Evolutionary conservation across 495 filamentous ascomycete species (phyloP).

Genomic region (Podospora comata): DNA sequence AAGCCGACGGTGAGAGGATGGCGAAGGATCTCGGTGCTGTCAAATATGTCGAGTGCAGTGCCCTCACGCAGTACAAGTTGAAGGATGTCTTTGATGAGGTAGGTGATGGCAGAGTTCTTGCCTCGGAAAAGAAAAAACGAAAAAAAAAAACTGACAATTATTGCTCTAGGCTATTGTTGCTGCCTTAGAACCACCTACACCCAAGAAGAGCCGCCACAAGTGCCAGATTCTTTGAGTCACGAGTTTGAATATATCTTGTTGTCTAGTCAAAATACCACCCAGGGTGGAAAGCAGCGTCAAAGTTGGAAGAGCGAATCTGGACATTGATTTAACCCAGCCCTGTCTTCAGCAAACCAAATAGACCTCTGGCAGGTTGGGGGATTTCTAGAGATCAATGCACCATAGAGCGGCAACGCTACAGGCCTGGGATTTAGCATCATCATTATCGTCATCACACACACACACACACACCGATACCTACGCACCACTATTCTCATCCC

Average conservation of each 20-base stretch:
- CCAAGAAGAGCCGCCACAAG: constrained; percentile 59
- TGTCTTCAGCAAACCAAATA: constrained; percentile 6
- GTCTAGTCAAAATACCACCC: not conserved
- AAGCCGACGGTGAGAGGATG: constrained; percentile 92
- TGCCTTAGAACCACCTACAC: constrained; percentile 76
- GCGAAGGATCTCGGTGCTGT: constrained; percentile 93
- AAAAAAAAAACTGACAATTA: not conserved
- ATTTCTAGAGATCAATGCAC: constrained; percentile 11
- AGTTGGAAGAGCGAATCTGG: constrained; percentile 13
- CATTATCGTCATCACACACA: not conserved
- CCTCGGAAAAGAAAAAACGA: not conserved
- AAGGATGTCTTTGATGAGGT: constrained; percentile 99
- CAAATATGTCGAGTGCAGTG: constrained; percentile 98
- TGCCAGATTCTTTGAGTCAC: constrained; percentile 50
- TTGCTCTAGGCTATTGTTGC: constrained; percentile 75
- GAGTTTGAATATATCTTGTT: constrained; percentile 12
- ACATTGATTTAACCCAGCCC: constrained; percentile 16
- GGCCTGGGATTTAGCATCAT: constrained; percentile 2
- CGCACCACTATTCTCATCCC: not conserved
- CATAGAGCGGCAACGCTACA: constrained; percentile 9
- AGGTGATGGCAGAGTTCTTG: constrained; percentile 33
- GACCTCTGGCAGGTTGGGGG: constrained; percentile 11
- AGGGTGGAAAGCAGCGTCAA: not conserved
- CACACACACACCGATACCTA: not conserved
- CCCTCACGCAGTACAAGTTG: constrained; percentile 94